These are phyloP conservation scores for Wickerhamomyces sp. DNA, from an alignment of 1,139 yeast species.

Conservation along the genomic window DNA sequence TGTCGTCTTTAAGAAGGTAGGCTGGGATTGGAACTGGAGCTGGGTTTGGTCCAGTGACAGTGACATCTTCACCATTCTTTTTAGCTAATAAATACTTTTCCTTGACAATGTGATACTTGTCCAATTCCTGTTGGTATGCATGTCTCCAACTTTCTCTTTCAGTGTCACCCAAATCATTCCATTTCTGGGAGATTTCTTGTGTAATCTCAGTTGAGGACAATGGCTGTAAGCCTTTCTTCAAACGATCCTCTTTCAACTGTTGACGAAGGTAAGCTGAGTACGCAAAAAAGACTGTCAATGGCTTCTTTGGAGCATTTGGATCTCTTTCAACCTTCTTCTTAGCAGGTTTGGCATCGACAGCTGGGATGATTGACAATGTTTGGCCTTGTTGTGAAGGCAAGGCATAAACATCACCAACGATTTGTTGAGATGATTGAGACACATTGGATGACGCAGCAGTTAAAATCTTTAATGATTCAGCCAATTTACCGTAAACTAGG, in stretches of 20 bases:
- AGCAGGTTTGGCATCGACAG: slow-evolving; percentile 22
- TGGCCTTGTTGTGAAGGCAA: slow-evolving; percentile 2
- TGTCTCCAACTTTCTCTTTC: slow-evolving; percentile 76
- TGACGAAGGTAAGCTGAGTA: slow-evolving; percentile 65
- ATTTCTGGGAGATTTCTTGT: slow-evolving; percentile 68
- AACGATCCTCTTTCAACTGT: slow-evolving; percentile 59
- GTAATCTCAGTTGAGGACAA: slow-evolving; percentile 74
- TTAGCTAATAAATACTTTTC: slow-evolving; percentile 56
- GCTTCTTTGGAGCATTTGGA: slow-evolving; percentile 52
- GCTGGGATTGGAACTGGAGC: slow-evolving; percentile 35
- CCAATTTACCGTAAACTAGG: slow-evolving; percentile 33
- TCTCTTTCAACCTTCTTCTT: slow-evolving; percentile 54
- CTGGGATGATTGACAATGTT: slow-evolving; percentile 3
- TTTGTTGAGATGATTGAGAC: slow-evolving; percentile 19
- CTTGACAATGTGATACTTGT: slow-evolving; percentile 57
- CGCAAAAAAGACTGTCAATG: slow-evolving; percentile 75
- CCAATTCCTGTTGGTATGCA: slow-evolving; percentile 62
- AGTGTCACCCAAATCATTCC: slow-evolving; percentile 63
- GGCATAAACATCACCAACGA: slow-evolving; percentile 11
- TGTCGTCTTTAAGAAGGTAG: slow-evolving; percentile 21
- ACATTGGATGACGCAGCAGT: slow-evolving; percentile 19
- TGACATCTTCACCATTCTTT: slow-evolving; percentile 32
- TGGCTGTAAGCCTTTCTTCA: slow-evolving; percentile 51
- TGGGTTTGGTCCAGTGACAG: slow-evolving; percentile 27
- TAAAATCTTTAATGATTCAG: slow-evolving; percentile 28